These are phyloP conservation scores for Epicoccum nigrum DNA, from an alignment of 2,329 filamentous ascomycete species.

Conservation along the genomic window DNA sequence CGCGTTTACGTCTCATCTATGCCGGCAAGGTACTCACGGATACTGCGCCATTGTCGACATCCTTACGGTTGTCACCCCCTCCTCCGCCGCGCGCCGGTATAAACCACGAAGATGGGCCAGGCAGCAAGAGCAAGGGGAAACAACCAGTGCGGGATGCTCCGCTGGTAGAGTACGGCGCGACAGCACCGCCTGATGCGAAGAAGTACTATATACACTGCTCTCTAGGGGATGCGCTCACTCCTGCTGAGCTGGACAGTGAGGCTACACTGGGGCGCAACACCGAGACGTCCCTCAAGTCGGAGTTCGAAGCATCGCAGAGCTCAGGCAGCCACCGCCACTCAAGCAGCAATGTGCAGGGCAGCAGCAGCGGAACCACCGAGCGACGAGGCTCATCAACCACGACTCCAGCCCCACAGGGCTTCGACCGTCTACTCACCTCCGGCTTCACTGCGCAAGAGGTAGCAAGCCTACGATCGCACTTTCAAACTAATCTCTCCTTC, in stretches of 20 bases:
- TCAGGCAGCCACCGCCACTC: conserved; percentile 22
- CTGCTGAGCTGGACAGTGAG: conserved; percentile 73
- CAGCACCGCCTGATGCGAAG: conserved; percentile 41
- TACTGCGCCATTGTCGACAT: conserved; percentile 67
- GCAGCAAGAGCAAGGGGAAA: conserved; percentile 70
- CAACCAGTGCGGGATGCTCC: conserved; percentile 59
- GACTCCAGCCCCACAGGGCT: conserved; percentile 73
- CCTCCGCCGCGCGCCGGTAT: conserved; percentile 53
- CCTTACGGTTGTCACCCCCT: conserved; percentile 68
- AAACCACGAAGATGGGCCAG: conserved; percentile 25
- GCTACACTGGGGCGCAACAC: conserved; percentile 52
- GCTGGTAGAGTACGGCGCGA: conserved; percentile 25
- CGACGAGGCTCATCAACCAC: conserved; percentile 44
- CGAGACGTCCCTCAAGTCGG: conserved; percentile 46
- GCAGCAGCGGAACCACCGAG: conserved; percentile 17
- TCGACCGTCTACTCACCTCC: conserved; percentile 80
- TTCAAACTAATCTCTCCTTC: conserved; percentile 80
- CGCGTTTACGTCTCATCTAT: conserved; percentile 86
- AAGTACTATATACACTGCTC: conserved; percentile 93
- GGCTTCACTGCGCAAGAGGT: conserved; percentile 87
- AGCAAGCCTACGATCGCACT: conserved; percentile 83
- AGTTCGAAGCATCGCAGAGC: conserved; percentile 28
- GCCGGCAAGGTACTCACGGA: conserved; percentile 86
- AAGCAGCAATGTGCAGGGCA: conserved; percentile 19
- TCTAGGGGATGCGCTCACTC: conserved; percentile 75